Evolutionary conservation across 805 yeast genomes (phyloP).

Genomic region (Candida silvicultrix): DNA sequence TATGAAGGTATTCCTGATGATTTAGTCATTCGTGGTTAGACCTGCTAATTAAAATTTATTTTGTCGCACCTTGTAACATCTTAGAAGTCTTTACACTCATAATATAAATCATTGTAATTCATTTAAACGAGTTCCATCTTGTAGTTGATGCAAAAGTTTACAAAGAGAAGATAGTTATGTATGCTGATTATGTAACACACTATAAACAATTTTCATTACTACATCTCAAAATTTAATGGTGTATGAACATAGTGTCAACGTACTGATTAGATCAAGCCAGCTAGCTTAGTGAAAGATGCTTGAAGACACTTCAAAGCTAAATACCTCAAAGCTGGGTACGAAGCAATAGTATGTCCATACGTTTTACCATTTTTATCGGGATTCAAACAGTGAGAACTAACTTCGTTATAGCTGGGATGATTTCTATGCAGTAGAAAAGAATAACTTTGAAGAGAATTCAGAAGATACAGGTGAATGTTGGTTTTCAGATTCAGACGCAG

Average conservation of each 20-base stretch:
- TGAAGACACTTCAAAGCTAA: slow-evolving; percentile 43
- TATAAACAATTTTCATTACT: no score
- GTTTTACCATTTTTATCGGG: no score
- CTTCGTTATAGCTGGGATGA: slow-evolving; percentile 82
- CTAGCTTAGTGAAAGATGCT: no score
- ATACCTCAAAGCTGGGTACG: slow-evolving; percentile 82
- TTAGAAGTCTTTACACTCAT: neutral
- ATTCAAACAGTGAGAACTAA: no score
- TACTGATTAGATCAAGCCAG: no score
- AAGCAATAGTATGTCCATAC: slow-evolving; percentile 66
- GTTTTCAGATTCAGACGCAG: slow-evolving; percentile 96
- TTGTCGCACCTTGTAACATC: no score
- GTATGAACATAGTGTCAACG: no score
- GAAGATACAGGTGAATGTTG: slow-evolving; percentile 93
- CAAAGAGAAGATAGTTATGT: no score
- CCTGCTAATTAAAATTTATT: no score
- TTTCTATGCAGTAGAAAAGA: slow-evolving; percentile 67
- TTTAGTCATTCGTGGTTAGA: slow-evolving; percentile 30
- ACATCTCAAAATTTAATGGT: no score
- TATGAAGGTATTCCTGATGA: slow-evolving; percentile 90
- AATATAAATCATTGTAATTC: neutral
- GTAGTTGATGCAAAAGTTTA: no score
- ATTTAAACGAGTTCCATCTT: no score
- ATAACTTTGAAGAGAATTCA: slow-evolving; percentile 66
- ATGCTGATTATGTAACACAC: neutral